phyloP scores from a whole-genome alignment of 306 rosid species.

The Sphenostylis stenocarpa region DNA sequence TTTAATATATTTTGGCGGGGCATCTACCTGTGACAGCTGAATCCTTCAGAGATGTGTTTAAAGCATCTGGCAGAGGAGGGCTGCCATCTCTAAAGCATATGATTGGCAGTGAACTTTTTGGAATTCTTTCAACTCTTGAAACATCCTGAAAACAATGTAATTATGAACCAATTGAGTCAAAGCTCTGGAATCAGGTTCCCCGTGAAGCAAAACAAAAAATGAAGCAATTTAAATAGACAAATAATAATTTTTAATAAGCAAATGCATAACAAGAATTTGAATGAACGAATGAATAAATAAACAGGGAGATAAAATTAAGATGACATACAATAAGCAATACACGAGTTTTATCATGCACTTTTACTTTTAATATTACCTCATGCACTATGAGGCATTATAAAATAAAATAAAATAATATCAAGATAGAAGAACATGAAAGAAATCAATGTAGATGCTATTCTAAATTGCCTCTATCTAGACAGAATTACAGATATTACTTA shows the following conservation, averaged over 20 bases:
- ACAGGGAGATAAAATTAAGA: not conserved
- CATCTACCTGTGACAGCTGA: conserved; percentile 52
- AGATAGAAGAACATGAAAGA: not conserved
- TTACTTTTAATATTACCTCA: not conserved
- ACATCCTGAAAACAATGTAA: conserved; percentile 57
- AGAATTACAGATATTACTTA: conserved; percentile 53
- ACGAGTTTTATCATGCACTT: conserved; percentile 28
- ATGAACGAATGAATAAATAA: not conserved
- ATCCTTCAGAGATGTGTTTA: conserved; percentile 54
- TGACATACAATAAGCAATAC: not conserved
- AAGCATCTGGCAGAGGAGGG: conserved; percentile 84
- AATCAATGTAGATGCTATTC: not conserved
- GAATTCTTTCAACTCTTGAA: conserved; percentile 49
- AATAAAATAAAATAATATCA: conserved; percentile 15
- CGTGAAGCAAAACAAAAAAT: not conserved
- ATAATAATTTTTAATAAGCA: not conserved
- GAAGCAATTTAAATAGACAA: not conserved
- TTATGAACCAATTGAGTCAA: conserved; percentile 22
- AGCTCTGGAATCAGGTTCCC: not conserved
- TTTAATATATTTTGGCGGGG: conserved; percentile 14
- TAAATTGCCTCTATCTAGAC: conserved; percentile 16
- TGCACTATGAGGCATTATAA: conserved; percentile 10
- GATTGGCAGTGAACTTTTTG: conserved; percentile 56
- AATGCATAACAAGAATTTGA: not conserved
- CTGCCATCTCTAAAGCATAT: conserved; percentile 92